Base-by-base conservation (phyloP, 2,329 filamentous ascomycete species). In the Chalara sp. region DNA sequence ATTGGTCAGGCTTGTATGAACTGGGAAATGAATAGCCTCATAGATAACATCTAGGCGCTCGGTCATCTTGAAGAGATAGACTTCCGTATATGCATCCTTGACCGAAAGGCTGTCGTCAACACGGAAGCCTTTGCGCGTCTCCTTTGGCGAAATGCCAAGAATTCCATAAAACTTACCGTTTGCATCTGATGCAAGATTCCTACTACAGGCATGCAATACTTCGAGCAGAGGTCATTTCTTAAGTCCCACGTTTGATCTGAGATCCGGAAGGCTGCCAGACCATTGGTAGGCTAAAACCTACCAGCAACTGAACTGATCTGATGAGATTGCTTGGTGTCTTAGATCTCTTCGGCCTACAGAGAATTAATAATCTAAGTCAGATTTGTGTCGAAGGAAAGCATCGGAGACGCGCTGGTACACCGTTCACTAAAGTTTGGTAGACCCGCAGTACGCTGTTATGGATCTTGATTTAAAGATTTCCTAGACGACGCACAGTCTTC, bases 131-230 rank as follows among this genome's bases (percentile, higher is more conserved):
- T 50, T 54, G 6, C 61, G 58, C 3, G 66, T 47, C 6, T 55
- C 52, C n/a, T 61, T 53, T 0, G 60, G 57, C 12, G 69, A 48
- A 5, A 71, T 42, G 1, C 67, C 67, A 0, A 70, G 53, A 13
- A 71, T 55, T 5, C 64, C 68, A 48, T 63, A 70, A 1, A 70
- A 56, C 49, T 68, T 70, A 46, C 70, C 68, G n/a, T 57, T 59
- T 5, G 68, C 56, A 21, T 69, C 63, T 30, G 58, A 52, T n/a
- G 53, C 55, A 1, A 64, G 50, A 48, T 67, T 67, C 29, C 51
- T 52, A 32, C 65, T 53, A 46, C 58, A 64, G 10, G 35, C 43
- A 6, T 55, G 53, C 49, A 68, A 52, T 0, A 62, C 56, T 7
- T 59, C 51, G n/a, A 65, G 57, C 1, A 67, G 29, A 32, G 12